Evolutionary conservation across 768 basidiomycete species (phyloP), one percentile per base, ranked within the genome.

Genomic region (Polyporus arcularius): DNA sequence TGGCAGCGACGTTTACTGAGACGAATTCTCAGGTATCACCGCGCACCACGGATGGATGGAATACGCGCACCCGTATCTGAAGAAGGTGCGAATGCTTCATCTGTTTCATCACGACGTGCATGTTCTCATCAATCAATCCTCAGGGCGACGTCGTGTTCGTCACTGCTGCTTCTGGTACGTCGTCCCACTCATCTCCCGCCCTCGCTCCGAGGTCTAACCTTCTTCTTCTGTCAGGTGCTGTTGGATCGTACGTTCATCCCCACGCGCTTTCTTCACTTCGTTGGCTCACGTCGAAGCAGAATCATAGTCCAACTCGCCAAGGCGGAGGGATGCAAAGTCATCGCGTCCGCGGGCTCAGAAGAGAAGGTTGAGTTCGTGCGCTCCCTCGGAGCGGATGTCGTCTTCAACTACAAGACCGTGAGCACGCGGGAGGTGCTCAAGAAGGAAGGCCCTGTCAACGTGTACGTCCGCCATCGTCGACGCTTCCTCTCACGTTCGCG

Each of bases 391-490:
- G 83, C 84, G 0, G 88, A 92, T 63, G 80, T 87, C 5, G 85
- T 79, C 0, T 90, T 89, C 76, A 89, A 91, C 71, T 90, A 88
- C 74, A 88, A 92, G 78, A 89, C 80, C 0, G 75, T 76, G 1
- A 74, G 75, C 50, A 84, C 82, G 0, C 66, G 65, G 1, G 82
- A 86, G 14, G 75, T 87, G 3, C 73, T 92, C 43, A 67, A 69
- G 60, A 78, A 78, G 59, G 79, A 89, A 64, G 87, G 87, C 1
- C 83, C 81, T 0, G 77, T 88, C 45, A 75, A 87, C 65, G 72
- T 86, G 49, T 65, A 7, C 43, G 47, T 26, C 21, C 56, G 8
- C 15, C 6, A 9, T 14, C 15, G 21, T 21, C 18, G 16, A 14
- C 6, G 40, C 21, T 21, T 39, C 16, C 2, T 47, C n/a, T 26